Evolutionary conservation across 148 eudicot species (phyloP), one percentile per base, ranked within the genome.

Genomic region (Beta vulgaris): DNA sequence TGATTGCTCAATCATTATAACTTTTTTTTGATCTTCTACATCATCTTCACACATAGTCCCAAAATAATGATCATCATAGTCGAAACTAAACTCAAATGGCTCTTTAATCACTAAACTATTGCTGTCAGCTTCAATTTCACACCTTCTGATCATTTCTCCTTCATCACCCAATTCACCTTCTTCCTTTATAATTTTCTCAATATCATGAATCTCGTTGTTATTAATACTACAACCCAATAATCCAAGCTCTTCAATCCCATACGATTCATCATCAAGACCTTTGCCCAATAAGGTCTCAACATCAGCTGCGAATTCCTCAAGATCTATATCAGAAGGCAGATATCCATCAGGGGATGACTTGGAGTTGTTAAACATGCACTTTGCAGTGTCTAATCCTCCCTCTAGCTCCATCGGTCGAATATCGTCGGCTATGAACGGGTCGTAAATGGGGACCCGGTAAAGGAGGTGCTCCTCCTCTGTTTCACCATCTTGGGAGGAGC

Each of bases 291-390:
- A 76, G 62, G 86, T 88, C 80, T 93, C 95, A 8, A 93, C 93
- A 70, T 93, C 95, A 4, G 91, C 97, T 0, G 93, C 95, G 54
- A 93, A 93, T 15, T 93, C 87, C 3, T 86, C 94, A 1, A 90
- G 82, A 46, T 90, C 97, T 84, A 86, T 71, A 16, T 93, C 90
- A 0, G 88, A 89, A 8, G 91, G 88, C 58, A 84, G 80, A 42
- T 84, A 79, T 48, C 80, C 87, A 26, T 84, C 79, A 36, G 80
- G 51, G 10, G 76, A n/a, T n/a, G 58, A 42, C 34, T 72, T 78
- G 0, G 62, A 69, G 49, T 40, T 68, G 79, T 32, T 70, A 4
- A 53, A 8, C 60, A n/a, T 49, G 44, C 59, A 68, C 73, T 43
- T 76, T 31, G 35, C 62, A 3, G 34, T 68, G 39, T 76, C 79